Evolutionary conservation across 257 asterid species (phyloP), one percentile per base, ranked within the genome.

Genomic region (Primulina tabacum): DNA sequence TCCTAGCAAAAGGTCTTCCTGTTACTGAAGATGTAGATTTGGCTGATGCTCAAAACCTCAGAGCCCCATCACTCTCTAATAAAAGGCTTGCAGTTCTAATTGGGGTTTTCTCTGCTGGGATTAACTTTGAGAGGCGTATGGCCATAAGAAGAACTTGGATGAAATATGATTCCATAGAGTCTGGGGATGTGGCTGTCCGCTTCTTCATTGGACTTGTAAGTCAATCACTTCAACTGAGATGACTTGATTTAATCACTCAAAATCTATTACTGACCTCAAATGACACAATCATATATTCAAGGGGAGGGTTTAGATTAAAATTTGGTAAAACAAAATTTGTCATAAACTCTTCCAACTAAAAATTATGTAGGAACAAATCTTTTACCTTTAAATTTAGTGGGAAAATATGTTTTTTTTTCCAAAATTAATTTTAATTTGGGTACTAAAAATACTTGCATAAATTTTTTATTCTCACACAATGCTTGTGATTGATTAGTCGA

Each of bases 131-230:
- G 84, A 89, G 96, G 74, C 96, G 99, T 5, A 87, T 89, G 99
- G 95, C 97, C 32, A 71, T 93, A 62, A 86, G 99, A 75, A 89
- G 92, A 79, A 83, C 96, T 43, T 93, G 97, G 99, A 93, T 93
- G 99, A 97, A 87, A 68, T 93, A 87, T 68, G 90, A 86, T 67
- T 88, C 90, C 11, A 90, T 90, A 43, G 92, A 85, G 16, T 71
- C 82, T 1, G 97, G 96, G 69, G 84, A 78, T 60, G 99, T 93
- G 73, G 97, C 90, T 56, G 95, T 90, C 24, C 96, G 96, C 62
- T 93, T 93, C 80, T 86, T 90, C 86, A 85, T 90, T 60, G 99
- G 99, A 79, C 95, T 93, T 78, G 99, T 93, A 80, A 90, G 99
- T 86, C 81, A 73, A 75, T 75, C 71, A 34, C 61, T 67, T 59